Evolutionary conservation across 176 grass and related monocot genomes (phyloP).

Genomic region (Oryza nivara): DNA sequence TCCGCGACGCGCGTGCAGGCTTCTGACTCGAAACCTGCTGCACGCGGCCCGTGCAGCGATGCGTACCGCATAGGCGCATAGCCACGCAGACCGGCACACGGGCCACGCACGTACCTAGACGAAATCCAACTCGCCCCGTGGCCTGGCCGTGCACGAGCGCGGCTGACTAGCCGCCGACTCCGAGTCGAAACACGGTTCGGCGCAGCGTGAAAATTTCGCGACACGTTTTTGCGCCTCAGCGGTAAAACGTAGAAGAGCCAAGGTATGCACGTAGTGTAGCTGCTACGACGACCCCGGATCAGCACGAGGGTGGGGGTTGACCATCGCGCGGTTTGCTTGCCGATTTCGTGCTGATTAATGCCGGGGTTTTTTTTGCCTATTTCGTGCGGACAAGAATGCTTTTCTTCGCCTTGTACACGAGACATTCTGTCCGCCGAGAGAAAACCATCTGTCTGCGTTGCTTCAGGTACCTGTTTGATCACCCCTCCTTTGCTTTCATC

Average conservation of each 20-base stretch:
- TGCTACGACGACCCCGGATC: background rate
- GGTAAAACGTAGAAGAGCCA: background rate
- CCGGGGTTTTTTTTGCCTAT: background rate
- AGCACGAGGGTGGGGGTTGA: background rate
- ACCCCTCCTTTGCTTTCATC: conserved; percentile 27
- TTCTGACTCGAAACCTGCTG: no score
- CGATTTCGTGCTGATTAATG: background rate
- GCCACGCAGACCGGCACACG: no score
- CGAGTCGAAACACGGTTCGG: background rate
- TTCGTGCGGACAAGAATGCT: conserved; percentile 36
- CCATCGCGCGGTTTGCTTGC: background rate
- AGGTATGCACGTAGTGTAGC: no score
- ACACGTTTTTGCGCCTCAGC: background rate
- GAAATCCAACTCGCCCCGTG: no score
- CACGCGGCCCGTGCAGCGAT: no score
- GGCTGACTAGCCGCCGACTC: no score
- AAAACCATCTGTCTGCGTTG: background rate
- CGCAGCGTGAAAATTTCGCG: background rate
- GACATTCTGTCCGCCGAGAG: background rate
- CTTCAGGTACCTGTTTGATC: background rate
- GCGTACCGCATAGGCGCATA: no score
- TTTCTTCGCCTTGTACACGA: conserved; percentile 33
- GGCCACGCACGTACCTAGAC: no score
- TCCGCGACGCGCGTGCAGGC: no score
- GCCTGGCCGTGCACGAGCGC: no score